phyloP scores from a whole-genome alignment of 2,329 filamentous ascomycete species.

The Claviceps paspali region DNA sequence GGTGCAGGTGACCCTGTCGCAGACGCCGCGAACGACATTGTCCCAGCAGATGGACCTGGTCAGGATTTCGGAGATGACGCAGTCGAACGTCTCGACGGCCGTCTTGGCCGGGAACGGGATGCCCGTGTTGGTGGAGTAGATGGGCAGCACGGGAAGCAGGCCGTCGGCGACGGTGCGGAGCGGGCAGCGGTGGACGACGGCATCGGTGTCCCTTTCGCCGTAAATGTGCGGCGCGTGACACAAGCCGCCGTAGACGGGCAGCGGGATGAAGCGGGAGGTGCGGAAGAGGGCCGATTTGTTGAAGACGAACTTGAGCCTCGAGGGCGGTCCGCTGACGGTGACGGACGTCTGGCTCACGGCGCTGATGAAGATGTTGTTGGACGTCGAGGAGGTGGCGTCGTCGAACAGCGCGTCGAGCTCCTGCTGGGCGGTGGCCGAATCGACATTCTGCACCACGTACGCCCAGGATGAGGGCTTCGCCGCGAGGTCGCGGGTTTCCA shows the following conservation, averaged over 20 bases:
- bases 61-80: conserved; percentile 6
- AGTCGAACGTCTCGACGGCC: conserved; percentile 5
- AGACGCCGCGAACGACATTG: conserved; percentile 4
- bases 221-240: conserved; percentile 28
- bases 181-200: conserved; percentile 10
- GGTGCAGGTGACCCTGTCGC: neutral
- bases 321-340: conserved; percentile 23
- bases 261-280: conserved; percentile 13
- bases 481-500: conserved; percentile 20
- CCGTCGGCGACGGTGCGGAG: neutral
- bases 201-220: conserved; percentile 12
- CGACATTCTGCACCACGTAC: conserved; percentile 22
- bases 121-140: conserved; percentile 7
- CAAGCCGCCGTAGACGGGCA: conserved; percentile 23
- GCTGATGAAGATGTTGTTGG: conserved; percentile 26
- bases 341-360: conserved; percentile 16
- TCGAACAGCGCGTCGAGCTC: conserved; percentile 22
- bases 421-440: conserved; percentile 16
- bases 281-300: conserved; percentile 11
- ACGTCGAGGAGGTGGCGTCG: conserved; percentile 7
- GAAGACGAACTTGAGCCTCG: conserved; percentile 12
- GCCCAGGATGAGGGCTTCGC: conserved; percentile 22
- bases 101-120: conserved; percentile 3
- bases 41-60: conserved; percentile 7
- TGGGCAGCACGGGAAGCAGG: neutral